Conservation (phyloP, 2,329 filamentous ascomycete species). For the Karstenula rhodostoma region DNA sequence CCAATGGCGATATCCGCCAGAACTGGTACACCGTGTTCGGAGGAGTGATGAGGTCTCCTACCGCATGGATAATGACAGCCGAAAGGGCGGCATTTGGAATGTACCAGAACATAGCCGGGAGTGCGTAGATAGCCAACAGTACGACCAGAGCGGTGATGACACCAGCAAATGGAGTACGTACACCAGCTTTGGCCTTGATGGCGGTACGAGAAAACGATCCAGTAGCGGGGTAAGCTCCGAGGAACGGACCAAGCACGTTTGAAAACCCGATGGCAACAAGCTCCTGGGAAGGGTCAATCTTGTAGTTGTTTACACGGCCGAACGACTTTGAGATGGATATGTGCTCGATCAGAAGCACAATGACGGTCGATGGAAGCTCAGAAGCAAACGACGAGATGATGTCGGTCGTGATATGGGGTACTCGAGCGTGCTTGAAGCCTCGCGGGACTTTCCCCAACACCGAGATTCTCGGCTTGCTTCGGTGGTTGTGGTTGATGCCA, state of each 20-base stretch:
- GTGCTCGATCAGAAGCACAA: constrained; percentile 96
- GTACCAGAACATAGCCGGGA: constrained; percentile 92
- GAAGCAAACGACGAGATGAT: constrained; percentile 74
- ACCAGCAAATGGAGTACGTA: constrained; percentile 89
- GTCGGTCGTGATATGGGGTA: constrained; percentile 71
- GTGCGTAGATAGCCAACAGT: constrained; percentile 86
- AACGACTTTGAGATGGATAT: constrained; percentile 98
- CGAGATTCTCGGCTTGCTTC: constrained; percentile 68
- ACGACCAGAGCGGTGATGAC: constrained; percentile 87
- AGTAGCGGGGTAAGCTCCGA: constrained; percentile 90
- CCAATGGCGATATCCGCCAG: constrained; percentile 90
- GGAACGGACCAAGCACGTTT: constrained; percentile 88
- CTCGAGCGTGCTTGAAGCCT: constrained; percentile 82
- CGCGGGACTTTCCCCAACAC: constrained; percentile 81
- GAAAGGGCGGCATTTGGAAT: constrained; percentile 84
- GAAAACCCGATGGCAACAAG: constrained; percentile 90
- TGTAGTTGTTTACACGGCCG: constrained; percentile 94
- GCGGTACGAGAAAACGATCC: constrained; percentile 96
- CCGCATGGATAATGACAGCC: constrained; percentile 94
- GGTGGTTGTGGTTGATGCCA: constrained; percentile 73
- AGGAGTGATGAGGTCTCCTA: constrained; percentile 89
- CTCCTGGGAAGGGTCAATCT: constrained; percentile 94
- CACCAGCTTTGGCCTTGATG: constrained; percentile 96
- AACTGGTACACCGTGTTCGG: constrained; percentile 95
- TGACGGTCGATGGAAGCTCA: constrained; percentile 84